Evolutionary conservation across 2,329 filamentous ascomycete species (phyloP).

Genomic region (Trichoderma brevicompactum): DNA sequence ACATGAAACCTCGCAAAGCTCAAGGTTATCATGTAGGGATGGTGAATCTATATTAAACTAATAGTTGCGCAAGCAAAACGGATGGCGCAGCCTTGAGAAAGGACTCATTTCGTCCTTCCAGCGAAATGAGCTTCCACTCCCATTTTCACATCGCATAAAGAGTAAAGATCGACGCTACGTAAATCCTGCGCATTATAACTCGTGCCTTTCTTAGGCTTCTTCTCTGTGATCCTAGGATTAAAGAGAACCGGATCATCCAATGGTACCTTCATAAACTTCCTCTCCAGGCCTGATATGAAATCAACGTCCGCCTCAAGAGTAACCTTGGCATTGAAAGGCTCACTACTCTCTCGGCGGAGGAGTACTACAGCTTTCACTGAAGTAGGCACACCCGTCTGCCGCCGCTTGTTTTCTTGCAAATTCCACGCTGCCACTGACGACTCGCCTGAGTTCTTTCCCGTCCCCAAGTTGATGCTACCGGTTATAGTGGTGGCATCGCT

Average conservation of each 20-base stretch:
- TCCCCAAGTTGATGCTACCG: conserved; percentile 18
- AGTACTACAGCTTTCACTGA: conserved; percentile 3
- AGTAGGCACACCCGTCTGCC: not conserved
- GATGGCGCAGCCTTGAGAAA: not conserved
- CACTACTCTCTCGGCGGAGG: conserved; percentile 8
- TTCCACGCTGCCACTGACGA: not conserved
- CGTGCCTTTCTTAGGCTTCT: not conserved
- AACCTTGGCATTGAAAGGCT: conserved; percentile 10
- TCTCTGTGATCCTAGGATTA: not conserved
- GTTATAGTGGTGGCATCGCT: conserved; percentile 1
- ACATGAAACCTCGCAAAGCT: no score
- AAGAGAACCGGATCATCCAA: conserved; percentile 12
- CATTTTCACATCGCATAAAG: conserved; percentile 12
- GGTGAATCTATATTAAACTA: no score
- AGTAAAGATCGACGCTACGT: not conserved
- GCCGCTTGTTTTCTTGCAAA: conserved; percentile 11
- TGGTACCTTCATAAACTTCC: conserved; percentile 9
- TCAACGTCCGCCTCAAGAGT: conserved; percentile 13
- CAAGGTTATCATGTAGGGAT: no score
- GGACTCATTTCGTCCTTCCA: not conserved
- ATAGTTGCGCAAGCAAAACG: no score
- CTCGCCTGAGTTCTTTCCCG: conserved; percentile 4
- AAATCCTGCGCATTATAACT: not conserved
- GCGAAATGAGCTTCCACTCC: conserved; percentile 6
- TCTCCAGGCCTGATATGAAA: not conserved